phyloP scores from a whole-genome alignment of 768 basidiomycete genomes.

The Boletus tylopilopsis region DNA sequence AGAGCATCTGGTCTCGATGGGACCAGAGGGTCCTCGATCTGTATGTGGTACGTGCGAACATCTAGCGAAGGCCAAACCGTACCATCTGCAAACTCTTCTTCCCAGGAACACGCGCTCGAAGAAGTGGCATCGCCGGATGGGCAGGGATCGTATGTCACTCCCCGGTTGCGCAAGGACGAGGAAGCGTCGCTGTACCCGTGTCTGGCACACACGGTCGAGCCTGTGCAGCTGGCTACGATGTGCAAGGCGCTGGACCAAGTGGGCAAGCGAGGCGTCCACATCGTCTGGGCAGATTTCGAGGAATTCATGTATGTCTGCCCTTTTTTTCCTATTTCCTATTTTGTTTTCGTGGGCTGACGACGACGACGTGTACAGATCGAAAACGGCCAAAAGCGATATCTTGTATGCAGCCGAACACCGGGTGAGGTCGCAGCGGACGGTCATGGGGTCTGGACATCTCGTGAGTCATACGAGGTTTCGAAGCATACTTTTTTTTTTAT shows the following conservation, averaged over 20 bases:
- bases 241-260: constrained; percentile 12
- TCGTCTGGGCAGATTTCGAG: constrained; percentile 30
- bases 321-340: not conserved
- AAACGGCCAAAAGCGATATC: constrained; percentile 25
- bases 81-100: not conserved
- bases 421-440: constrained; percentile 17
- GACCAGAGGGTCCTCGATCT: constrained; percentile 22
- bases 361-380: constrained; percentile 13
- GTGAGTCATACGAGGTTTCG: constrained; percentile 8
- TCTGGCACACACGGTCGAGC: constrained; percentile 24
- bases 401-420: constrained; percentile 24
- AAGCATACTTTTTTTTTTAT: no score
- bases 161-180: constrained; percentile 29
- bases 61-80: not conserved
- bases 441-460: constrained; percentile 30
- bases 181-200: constrained; percentile 26
- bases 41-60: constrained; percentile 17
- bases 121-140: constrained; percentile 13
- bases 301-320: constrained; percentile 26
- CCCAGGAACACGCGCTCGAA: constrained; percentile 25
- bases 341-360: not conserved
- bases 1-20: constrained; percentile 23
- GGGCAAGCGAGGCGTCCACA: constrained; percentile 18
- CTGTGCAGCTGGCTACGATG: constrained; percentile 18
- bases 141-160: constrained; percentile 12